A percentile compares a stretch with the other conserved stretches of the same genome.
phyloP scores from a whole-genome alignment of 306 rosid species.

The Prunus campanulata region DNA sequence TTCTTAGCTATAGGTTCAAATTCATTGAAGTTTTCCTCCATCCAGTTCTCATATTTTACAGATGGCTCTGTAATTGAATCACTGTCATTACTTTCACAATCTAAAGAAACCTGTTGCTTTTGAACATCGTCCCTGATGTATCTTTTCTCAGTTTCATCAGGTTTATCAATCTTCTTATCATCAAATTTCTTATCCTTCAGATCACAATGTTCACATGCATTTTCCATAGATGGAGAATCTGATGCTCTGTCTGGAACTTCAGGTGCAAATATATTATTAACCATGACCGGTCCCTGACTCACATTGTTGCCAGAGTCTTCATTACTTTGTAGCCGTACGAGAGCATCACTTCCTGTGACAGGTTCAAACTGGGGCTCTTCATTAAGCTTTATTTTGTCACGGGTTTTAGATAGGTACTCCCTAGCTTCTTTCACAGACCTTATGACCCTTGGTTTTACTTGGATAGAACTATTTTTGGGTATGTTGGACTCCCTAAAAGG shows the following conservation, averaged over 20 bases:
- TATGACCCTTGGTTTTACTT: constrained; percentile 60
- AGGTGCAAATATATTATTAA: constrained; percentile 21
- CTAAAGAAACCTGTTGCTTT: constrained; percentile 36
- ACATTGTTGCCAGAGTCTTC: constrained; percentile 26
- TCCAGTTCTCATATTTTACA: constrained; percentile 60
- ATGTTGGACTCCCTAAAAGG: constrained; percentile 33
- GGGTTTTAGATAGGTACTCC: constrained; percentile 62
- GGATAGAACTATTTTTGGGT: constrained; percentile 27
- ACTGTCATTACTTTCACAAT: constrained; percentile 34
- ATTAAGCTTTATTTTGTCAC: constrained; percentile 37
- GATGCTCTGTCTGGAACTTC: constrained; percentile 32
- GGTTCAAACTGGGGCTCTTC: constrained; percentile 24
- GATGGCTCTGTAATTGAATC: constrained; percentile 23
- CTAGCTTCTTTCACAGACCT: constrained; percentile 84
- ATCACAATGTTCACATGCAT: constrained; percentile 35
- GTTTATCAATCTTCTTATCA: constrained; percentile 28
- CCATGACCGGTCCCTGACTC: constrained; percentile 21
- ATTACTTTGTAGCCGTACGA: constrained; percentile 32
- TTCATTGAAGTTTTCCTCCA: constrained; percentile 68
- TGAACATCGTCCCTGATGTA: constrained; percentile 27
- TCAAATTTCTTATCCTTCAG: constrained; percentile 36
- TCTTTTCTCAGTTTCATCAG: constrained; percentile 23
- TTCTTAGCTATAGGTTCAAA: constrained; percentile 69
- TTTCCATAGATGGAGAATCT: constrained; percentile 33
- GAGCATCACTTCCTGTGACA: constrained; percentile 27